Conservation (phyloP, 108 stramenopile genomes). For the Skeletonema tropicum region DNA sequence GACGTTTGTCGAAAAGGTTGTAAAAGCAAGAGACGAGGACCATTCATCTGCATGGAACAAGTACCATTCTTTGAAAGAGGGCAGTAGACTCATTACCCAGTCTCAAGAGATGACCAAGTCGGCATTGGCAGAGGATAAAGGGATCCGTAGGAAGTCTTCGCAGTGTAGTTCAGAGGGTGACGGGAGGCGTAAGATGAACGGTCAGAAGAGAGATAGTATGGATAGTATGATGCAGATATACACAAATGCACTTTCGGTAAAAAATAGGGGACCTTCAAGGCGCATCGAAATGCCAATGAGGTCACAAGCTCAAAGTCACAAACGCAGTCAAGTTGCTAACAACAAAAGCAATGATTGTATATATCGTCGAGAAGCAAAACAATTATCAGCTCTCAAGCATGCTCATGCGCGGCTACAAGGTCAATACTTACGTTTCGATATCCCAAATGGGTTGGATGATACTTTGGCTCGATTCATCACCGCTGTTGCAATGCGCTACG, state of each 20-base stretch:
- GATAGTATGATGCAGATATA: background rate
- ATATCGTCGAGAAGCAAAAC: slow-evolving; percentile 13
- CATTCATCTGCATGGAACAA: slow-evolving; percentile 29
- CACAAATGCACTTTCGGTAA: background rate
- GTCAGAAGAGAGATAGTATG: background rate
- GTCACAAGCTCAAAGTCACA: background rate
- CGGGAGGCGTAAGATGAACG: background rate
- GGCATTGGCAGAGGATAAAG: background rate
- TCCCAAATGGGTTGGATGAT: slow-evolving; percentile 32
- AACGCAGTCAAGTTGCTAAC: background rate
- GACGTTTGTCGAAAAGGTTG: slow-evolving; percentile 48
- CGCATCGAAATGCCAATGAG: background rate
- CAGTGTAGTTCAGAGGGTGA: background rate
- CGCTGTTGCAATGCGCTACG: slow-evolving; percentile 23
- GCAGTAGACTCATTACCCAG: background rate
- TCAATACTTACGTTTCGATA: slow-evolving; percentile 31
- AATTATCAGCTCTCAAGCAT: slow-evolving; percentile 1
- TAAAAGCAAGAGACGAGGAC: slow-evolving; percentile 22
- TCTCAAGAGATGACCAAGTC: too few relatives aligned
- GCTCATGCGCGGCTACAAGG: slow-evolving; percentile 12
- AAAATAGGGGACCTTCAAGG: background rate
- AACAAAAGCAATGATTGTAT: background rate
- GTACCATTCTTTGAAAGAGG: slow-evolving; percentile 5
- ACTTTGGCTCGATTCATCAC: slow-evolving; percentile 21
- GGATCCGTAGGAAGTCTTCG: background rate